Conservation (phyloP, 805 yeast genomes). For the Kuraishia ogatae region DNA sequence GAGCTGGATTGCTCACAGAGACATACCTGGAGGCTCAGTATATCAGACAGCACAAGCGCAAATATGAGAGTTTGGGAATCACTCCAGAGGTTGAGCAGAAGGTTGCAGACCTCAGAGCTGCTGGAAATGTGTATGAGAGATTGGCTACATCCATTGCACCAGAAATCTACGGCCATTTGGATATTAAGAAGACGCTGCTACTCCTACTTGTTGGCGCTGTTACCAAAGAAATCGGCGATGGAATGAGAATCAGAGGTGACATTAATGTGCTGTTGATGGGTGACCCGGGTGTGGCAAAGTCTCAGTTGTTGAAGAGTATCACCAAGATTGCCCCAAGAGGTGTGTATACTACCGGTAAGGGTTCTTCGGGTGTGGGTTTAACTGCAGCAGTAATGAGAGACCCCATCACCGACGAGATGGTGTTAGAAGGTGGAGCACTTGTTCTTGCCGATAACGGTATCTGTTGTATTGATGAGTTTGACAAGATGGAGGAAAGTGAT, state of each 20-base stretch:
- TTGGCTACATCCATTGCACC: slow-evolving; percentile 92
- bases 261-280: slow-evolving; percentile 96
- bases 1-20: slow-evolving; percentile 90
- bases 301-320: slow-evolving; percentile 87
- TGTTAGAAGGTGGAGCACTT: slow-evolving; percentile 95
- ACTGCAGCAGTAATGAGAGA: slow-evolving; percentile 99
- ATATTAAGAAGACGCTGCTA: slow-evolving; percentile 84
- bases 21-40: slow-evolving; percentile 86
- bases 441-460: slow-evolving; percentile 96
- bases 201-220: slow-evolving; percentile 91
- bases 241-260: slow-evolving; percentile 96
- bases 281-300: slow-evolving; percentile 99
- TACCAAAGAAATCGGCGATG: slow-evolving; percentile 90
- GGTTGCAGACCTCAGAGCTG: slow-evolving; percentile 43
- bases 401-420: slow-evolving; percentile 98
- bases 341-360: slow-evolving; percentile 96
- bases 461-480: slow-evolving; percentile 98
- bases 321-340: slow-evolving; percentile 93
- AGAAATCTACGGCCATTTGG: slow-evolving; percentile 90
- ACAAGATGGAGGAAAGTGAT: slow-evolving; percentile 96
- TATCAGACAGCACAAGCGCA: slow-evolving; percentile 81
- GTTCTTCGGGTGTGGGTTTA: slow-evolving; percentile 97
- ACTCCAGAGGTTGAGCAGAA: slow-evolving; percentile 46
- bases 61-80: slow-evolving; percentile 59
- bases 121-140: slow-evolving; percentile 70